These are phyloP conservation scores for Zygosaccharomyces pseudobailii DNA, from an alignment of 1,139 yeast genomes.

Conservation along the genomic window DNA sequence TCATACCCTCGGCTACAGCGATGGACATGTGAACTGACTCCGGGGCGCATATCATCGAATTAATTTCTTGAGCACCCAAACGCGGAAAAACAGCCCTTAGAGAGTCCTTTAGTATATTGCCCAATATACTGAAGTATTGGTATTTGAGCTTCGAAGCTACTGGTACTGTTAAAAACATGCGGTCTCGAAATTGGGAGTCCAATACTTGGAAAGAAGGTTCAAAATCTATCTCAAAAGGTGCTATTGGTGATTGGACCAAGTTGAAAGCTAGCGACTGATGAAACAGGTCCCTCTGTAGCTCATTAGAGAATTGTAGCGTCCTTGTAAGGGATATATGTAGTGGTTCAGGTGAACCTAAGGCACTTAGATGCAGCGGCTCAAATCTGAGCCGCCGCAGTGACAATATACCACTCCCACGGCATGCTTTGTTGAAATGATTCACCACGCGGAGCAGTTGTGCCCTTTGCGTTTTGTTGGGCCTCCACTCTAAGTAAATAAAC, in stretches of 20 bases:
- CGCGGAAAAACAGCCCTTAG: conserved; percentile 5
- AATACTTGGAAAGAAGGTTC: conserved; percentile 12
- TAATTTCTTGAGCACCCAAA: conserved; percentile 2
- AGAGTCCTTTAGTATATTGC: conserved; percentile 5
- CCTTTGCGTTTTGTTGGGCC: conserved; percentile 15
- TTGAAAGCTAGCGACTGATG: conserved; percentile 5
- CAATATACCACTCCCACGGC: conserved; percentile 5
- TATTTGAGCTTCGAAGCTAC: conserved; percentile 9
- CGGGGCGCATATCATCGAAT: conserved; percentile 6
- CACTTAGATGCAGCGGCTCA: conserved; percentile 20
- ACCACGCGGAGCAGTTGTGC: conserved; percentile 8
- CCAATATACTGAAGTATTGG: conserved; percentile 2
- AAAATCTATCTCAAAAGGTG: conserved; percentile 16
- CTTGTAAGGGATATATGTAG: conserved; percentile 26
- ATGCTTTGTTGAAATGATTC: conserved; percentile 5
- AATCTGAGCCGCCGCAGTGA: conserved; percentile 9
- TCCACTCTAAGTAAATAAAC: conserved; percentile 25
- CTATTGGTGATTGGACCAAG: conserved; percentile 4
- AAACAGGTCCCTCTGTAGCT: conserved; percentile 14
- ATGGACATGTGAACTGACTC: conserved; percentile 15
- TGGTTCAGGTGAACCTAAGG: conserved; percentile 24
- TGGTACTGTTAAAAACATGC: conserved; percentile 15
- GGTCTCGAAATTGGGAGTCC: conserved; percentile 10
- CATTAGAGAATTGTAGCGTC: conserved; percentile 12
- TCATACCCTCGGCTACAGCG: conserved; percentile 6